phyloP scores from a whole-genome alignment of 805 yeast species.

The Hanseniaspora taiwanica region DNA sequence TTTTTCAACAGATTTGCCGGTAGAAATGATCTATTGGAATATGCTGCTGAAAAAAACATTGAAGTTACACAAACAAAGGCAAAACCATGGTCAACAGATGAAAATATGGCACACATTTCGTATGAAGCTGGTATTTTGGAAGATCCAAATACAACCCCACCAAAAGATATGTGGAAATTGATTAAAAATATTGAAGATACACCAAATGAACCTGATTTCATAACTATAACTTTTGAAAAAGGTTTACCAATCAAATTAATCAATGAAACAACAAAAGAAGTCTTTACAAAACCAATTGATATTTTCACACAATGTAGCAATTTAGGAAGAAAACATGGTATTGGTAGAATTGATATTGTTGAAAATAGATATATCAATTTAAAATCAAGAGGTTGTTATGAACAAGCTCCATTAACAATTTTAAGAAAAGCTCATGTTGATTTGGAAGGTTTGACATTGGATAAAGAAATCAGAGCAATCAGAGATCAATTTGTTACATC shows the following conservation, averaged over 20 bases:
- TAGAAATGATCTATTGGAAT: constrained; percentile 88
- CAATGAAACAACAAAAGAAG: constrained; percentile 38
- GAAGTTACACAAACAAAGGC: constrained; percentile 96
- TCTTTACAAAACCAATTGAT: constrained; percentile 79
- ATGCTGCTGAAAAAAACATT: constrained; percentile 83
- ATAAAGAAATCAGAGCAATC: constrained; percentile 93
- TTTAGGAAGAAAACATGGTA: constrained; percentile 97
- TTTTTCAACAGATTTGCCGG: constrained; percentile 96
- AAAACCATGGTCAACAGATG: constrained; percentile 99
- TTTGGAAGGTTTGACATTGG: constrained; percentile 91
- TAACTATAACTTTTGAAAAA: constrained; percentile 65
- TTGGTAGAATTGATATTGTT: constrained; percentile 97
- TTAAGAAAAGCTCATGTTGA: constrained; percentile 92
- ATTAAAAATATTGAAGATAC: constrained; percentile 94
- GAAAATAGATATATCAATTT: constrained; percentile 98
- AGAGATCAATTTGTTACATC: constrained; percentile 96
- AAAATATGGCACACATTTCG: constrained; percentile 96
- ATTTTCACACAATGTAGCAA: constrained; percentile 86
- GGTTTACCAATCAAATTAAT: constrained; percentile 83
- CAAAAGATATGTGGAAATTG: constrained; percentile 99
- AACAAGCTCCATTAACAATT: constrained; percentile 94
- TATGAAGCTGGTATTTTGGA: constrained; percentile 99
- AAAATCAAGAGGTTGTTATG: constrained; percentile 98
- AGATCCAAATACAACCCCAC: constrained; percentile 97
- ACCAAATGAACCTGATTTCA: constrained; percentile 84